Conservation (phyloP, 1,284 basidiomycete genomes). For the Moniliella sp. region DNA sequence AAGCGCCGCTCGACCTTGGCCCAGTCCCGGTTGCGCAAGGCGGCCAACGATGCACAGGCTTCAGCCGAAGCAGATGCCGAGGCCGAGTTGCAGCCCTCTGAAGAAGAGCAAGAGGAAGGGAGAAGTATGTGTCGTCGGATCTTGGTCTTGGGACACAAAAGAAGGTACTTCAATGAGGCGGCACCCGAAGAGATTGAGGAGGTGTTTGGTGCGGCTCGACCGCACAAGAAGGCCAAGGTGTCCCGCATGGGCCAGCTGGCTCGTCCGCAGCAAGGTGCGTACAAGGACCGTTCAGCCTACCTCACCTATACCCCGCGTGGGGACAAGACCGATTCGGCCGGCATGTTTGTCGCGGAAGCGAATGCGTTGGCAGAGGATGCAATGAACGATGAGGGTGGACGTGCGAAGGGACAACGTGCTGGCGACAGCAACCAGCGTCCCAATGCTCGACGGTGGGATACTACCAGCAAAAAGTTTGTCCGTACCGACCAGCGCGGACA, state of each 20-base stretch:
- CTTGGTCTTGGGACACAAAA: constrained; percentile 46
- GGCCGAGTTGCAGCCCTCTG: not conserved
- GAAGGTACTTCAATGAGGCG: no score
- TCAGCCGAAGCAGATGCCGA: constrained; percentile 14
- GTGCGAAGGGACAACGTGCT: no score
- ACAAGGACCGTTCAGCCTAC: no score
- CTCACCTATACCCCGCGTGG: no score
- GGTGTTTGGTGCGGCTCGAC: no score
- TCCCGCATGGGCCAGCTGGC: no score
- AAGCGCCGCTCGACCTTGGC: constrained; percentile 57
- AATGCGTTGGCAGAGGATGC: no score
- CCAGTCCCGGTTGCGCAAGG: constrained; percentile 38
- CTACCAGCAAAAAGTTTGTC: constrained; percentile 85
- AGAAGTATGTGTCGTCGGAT: not conserved
- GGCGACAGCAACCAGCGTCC: constrained; percentile 21
- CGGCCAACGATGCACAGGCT: constrained; percentile 7
- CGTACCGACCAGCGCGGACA: constrained; percentile 61
- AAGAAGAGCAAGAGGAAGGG: constrained; percentile 3
- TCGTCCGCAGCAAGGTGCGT: no score
- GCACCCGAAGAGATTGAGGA: no score
- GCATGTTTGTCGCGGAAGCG: no score
- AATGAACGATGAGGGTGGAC: constrained; percentile 10
- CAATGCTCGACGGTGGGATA: constrained; percentile 60
- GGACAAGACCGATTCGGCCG: no score
- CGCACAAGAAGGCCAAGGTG: no score